phyloP scores from a whole-genome alignment of 768 basidiomycete species.

The Russula sp. region DNA sequence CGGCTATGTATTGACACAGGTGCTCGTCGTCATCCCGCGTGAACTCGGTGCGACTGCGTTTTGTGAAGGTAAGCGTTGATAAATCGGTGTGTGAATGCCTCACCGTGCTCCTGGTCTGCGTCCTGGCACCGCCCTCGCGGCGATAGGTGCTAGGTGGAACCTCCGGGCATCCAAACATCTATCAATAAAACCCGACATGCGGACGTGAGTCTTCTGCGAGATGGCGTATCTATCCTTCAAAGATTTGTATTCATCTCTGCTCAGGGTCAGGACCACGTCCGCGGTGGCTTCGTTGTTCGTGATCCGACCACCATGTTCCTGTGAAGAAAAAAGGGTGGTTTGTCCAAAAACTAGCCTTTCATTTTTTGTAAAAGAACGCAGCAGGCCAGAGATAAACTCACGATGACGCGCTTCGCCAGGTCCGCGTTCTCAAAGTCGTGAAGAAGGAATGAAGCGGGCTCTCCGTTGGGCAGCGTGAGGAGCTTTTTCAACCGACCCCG shows the following conservation, averaged over 20 bases:
- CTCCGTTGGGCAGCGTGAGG: conserved; percentile 4
- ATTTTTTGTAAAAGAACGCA: no score
- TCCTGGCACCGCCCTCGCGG: not conserved
- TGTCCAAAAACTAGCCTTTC: no score
- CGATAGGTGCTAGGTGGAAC: conserved; percentile 2
- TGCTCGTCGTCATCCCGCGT: conserved; percentile 12
- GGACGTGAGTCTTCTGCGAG: conserved; percentile 16
- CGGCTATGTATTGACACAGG: conserved; percentile 13
- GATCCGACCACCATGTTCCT: conserved; percentile 17
- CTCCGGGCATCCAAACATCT: conserved; percentile 7
- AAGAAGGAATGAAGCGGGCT: conserved; percentile 1
- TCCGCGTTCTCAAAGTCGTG: not conserved
- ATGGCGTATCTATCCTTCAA: conserved; percentile 15
- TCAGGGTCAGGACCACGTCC: conserved; percentile 13
- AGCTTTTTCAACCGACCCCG: not conserved
- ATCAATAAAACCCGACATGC: conserved; percentile 19
- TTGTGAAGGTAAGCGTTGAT: not conserved
- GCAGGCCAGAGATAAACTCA: not conserved
- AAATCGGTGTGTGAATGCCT: not conserved
- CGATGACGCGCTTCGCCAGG: conserved; percentile 19
- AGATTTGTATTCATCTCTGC: not conserved
- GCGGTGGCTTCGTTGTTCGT: not conserved
- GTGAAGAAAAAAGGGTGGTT: no score
- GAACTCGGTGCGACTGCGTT: conserved; percentile 9
- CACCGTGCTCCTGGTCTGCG: conserved; percentile 6